phyloP scores from a whole-genome alignment of 352 stramenopile genomes.

The Pythium dissotocum region DNA sequence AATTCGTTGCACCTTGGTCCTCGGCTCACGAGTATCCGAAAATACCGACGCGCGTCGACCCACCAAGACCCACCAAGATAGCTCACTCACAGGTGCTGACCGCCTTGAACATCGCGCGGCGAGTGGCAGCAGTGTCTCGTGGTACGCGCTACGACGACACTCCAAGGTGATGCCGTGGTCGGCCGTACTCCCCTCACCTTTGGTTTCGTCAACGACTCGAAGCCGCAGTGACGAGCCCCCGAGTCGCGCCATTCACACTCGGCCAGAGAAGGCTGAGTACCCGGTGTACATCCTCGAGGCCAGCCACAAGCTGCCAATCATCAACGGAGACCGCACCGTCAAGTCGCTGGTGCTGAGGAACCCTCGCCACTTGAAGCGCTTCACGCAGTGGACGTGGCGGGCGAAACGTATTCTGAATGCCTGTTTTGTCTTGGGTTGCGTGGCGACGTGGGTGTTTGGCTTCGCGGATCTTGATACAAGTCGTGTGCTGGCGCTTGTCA shows the following conservation, averaged over 20 bases:
- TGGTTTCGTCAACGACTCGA: background rate
- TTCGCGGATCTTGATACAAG: background rate
- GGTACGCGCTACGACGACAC: too few species aligned
- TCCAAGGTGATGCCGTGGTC: background rate
- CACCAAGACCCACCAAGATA: too few species aligned
- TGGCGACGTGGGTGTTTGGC: background rate
- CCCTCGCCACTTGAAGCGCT: background rate
- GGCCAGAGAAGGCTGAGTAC: background rate
- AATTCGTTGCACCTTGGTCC: too few species aligned
- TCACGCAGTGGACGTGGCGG: background rate
- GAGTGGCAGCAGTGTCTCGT: too few species aligned
- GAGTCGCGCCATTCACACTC: background rate
- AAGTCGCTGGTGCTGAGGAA: slow-evolving; percentile 4
- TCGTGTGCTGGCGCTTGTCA: background rate
- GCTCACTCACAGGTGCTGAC: too few species aligned
- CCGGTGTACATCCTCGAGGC: slow-evolving; percentile 6
- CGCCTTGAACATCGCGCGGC: too few species aligned
- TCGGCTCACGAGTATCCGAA: too few species aligned
- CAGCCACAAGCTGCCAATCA: background rate
- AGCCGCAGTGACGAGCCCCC: background rate
- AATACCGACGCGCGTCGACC: too few species aligned
- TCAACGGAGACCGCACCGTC: slow-evolving; percentile 11
- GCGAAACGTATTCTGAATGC: background rate
- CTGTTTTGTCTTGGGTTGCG: slow-evolving; percentile 2
- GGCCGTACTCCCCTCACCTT: background rate